A percentile compares a stretch with the other conserved stretches of the same genome.
These are phyloP conservation scores for Micractinium sp. DNA, from an alignment of 139 green algal genomes.

Conservation along the genomic window DNA sequence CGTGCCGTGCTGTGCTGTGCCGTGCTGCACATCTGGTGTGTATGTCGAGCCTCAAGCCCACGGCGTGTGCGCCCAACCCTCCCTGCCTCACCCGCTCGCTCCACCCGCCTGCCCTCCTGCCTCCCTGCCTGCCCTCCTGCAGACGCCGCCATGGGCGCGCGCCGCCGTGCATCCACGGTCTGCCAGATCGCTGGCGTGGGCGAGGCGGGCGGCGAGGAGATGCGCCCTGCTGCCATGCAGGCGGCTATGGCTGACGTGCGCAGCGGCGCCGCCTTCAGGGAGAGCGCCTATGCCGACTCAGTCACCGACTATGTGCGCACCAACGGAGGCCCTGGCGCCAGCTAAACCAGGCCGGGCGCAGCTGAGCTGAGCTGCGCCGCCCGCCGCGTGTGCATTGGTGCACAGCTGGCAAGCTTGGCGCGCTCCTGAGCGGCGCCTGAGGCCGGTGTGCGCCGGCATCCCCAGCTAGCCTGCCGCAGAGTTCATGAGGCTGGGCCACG, in stretches of 20 bases:
- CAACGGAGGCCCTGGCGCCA: background rate
- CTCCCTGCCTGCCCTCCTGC: background rate
- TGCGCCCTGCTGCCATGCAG: background rate
- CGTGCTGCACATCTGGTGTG: background rate
- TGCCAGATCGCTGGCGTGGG: slow-evolving; percentile 40
- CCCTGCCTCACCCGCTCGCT: background rate
- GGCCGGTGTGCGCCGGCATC: background rate
- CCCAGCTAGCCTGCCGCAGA: background rate
- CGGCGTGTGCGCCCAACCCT: too few relatives aligned
- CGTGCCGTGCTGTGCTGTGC: background rate
- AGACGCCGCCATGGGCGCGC: background rate
- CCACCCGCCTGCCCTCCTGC: too few relatives aligned
- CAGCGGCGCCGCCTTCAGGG: slow-evolving; percentile 19
- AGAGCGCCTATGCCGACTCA: slow-evolving; percentile 30
- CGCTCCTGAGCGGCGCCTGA: background rate
- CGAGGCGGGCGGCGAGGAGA: slow-evolving; percentile 5
- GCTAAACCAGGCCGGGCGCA: background rate
- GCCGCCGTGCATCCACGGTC: slow-evolving; percentile 13
- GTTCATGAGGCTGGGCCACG: too few relatives aligned
- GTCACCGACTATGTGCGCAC: slow-evolving; percentile 10
- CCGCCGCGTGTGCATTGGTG: background rate
- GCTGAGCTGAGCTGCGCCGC: background rate
- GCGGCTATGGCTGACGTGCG: slow-evolving; percentile 8
- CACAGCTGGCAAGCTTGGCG: background rate
- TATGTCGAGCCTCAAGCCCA: background rate